A percentile compares a stretch with the other conserved stretches of the same genome.
phyloP scores from a whole-genome alignment of 805 yeast species.

The Saccharomyces mikatae region DNA sequence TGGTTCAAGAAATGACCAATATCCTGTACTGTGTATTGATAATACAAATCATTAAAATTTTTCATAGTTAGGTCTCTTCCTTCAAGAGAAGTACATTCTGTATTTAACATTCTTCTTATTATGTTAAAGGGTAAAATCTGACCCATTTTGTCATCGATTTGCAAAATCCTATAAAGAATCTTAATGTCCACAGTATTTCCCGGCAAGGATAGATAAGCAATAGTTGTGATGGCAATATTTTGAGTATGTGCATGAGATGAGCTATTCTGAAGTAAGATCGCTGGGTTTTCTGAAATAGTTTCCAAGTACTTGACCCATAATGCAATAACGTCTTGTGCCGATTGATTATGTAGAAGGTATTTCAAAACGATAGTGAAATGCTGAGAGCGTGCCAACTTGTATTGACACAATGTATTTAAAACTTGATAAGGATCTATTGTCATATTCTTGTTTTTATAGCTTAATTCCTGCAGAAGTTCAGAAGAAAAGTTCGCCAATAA shows the following conservation, averaged over 20 bases:
- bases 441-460: background rate
- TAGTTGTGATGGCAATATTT: constrained; percentile 17
- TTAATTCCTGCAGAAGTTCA: background rate
- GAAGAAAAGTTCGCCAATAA: background rate
- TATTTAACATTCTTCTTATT: constrained; percentile 2
- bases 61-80: background rate
- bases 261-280: constrained; percentile 2
- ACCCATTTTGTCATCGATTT: constrained; percentile 8
- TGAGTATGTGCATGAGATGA: constrained; percentile 12
- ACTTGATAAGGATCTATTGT: constrained; percentile 21
- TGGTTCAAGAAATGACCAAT: constrained; percentile 7
- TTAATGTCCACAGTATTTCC: constrained; percentile 15
- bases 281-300: constrained; percentile 11
- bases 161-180: constrained; percentile 20
- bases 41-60: constrained; percentile 5
- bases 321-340: constrained; percentile 24
- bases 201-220: constrained; percentile 23
- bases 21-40: constrained; percentile 7
- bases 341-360: constrained; percentile 11
- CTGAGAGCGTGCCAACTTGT: constrained; percentile 21
- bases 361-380: constrained; percentile 24
- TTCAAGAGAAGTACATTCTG: background rate
- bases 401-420: constrained; percentile 18
- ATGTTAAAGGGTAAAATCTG: constrained; percentile 10
- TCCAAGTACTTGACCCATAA: constrained; percentile 28